Conservation (phyloP, 257 asterid genomes). For the Lavandula angustifolia region DNA sequence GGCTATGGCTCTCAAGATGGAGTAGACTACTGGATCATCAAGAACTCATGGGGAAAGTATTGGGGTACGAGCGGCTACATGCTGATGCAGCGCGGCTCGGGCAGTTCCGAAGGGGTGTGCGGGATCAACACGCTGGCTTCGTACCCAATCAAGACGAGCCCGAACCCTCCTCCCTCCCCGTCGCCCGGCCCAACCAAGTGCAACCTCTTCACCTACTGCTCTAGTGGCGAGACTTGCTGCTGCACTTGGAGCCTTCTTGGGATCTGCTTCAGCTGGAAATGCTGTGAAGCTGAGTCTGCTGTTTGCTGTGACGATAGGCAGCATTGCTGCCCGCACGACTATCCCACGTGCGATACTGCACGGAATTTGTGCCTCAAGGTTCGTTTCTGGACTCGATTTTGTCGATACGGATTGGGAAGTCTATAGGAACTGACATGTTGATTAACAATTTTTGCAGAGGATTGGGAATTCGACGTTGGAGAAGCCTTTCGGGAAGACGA, state of each 20-base stretch:
- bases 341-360: conserved; percentile 67
- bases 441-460: conserved; percentile 46
- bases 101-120: conserved; percentile 61
- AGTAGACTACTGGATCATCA: conserved; percentile 81
- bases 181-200: conserved; percentile 71
- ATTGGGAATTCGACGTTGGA: conserved; percentile 56
- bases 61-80: conserved; percentile 94
- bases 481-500: conserved; percentile 39
- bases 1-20: conserved; percentile 83
- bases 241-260: conserved; percentile 65
- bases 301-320: conserved; percentile 70
- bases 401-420: not conserved
- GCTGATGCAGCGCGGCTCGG: conserved; percentile 60
- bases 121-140: conserved; percentile 86
- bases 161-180: conserved; percentile 86
- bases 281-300: conserved; percentile 73
- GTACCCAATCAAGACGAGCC: conserved; percentile 82
- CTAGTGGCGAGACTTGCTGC: conserved; percentile 83
- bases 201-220: conserved; percentile 60
- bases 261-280: conserved; percentile 74
- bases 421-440: not conserved
- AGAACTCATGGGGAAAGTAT: conserved; percentile 88
- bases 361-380: conserved; percentile 75
- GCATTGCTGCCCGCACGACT: conserved; percentile 80
- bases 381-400: not conserved